phyloP scores from a whole-genome alignment of 2,329 filamentous ascomycete genomes.

The Diplodia scrobiculata region DNA sequence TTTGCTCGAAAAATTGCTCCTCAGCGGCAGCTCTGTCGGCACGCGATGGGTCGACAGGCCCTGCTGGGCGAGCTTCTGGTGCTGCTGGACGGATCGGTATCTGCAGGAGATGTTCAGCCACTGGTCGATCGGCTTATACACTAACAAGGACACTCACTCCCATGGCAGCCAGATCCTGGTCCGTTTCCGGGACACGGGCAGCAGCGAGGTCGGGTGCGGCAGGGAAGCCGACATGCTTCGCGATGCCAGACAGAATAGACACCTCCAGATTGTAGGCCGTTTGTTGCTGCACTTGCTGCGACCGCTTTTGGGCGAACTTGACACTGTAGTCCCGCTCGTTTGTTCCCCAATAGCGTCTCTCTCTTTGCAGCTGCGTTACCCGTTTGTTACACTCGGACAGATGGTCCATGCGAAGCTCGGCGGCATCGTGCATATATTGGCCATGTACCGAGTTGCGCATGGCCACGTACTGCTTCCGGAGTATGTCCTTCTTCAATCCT shows the following conservation, averaged over 20 bases:
- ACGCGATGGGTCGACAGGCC: slow-evolving; percentile 42
- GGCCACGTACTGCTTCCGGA: slow-evolving; percentile 43
- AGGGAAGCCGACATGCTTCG: slow-evolving; percentile 94
- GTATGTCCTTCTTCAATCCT: slow-evolving; percentile 70
- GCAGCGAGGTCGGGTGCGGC: slow-evolving; percentile 83
- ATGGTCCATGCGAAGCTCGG: slow-evolving; percentile 77
- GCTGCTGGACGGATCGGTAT: not conserved
- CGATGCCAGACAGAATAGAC: slow-evolving; percentile 83
- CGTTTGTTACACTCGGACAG: slow-evolving; percentile 81
- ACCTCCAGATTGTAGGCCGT: slow-evolving; percentile 94
- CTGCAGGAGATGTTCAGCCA: slow-evolving; percentile 19
- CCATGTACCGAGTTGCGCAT: slow-evolving; percentile 25
- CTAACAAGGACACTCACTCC: slow-evolving; percentile 62
- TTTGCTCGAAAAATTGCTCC: slow-evolving; percentile 85
- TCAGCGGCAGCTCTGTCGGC: slow-evolving; percentile 64
- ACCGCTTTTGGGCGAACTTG: slow-evolving; percentile 73
- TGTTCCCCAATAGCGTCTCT: slow-evolving; percentile 76
- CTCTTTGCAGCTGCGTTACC: slow-evolving; percentile 90
- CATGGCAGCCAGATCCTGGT: slow-evolving; percentile 87
- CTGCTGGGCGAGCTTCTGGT: slow-evolving; percentile 15
- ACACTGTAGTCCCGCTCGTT: slow-evolving; percentile 80
- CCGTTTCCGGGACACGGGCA: slow-evolving; percentile 71
- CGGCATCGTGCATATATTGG: slow-evolving; percentile 50
- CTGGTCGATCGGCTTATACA: not conserved
- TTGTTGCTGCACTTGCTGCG: slow-evolving; percentile 79